Evolutionary conservation across 345 rosid genomes (phyloP), one percentile per base, ranked within the genome.

Genomic region (Sonneratia alba): DNA sequence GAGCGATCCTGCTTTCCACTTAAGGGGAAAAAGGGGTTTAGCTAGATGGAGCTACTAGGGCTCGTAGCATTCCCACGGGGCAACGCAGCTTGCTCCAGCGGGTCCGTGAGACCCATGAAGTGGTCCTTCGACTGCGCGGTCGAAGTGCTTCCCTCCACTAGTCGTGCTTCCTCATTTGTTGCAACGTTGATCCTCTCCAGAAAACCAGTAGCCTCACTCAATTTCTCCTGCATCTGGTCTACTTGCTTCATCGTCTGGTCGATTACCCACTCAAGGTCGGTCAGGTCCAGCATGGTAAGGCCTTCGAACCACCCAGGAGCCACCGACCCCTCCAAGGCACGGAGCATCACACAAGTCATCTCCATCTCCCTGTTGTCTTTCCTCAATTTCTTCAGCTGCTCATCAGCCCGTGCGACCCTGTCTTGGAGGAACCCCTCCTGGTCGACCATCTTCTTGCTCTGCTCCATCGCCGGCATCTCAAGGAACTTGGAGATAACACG

Each of bases 341-440:
- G 80, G 75, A 53, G 77, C 83, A 85, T 77, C 4, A 78, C 70
- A 0, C 72, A 72, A 0, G 74, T 75, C 48, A 83, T 73, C 77
- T 83, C 84, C 72, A 73, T 78, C 66, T 83, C 83, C 6, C 82
- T 56, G 49, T 83, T 85, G 3, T 85, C 86, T 47, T 80, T 83
- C 27, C 78, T 40, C 45, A 49, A 78, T 40, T 75, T 85, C 82
- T 69, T 72, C 36, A 85, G 72, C 42, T 83, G 85, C 3, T 85
- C 83, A 0, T 22, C 73, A 15, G 78, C 73, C 57, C 78, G 83
- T 0, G 48, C 0, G 47, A 83, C 74, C 67, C 88, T 76, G 47
- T 81, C 84, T 68, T 75, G 56, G 32, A 83, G 73, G 73, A 83
- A 86, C 13, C 76, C 64, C 67, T 82, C 87, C n/a, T 81, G 87